Conservation (phyloP, 148 eudicot species). For the Camellia sinensis region DNA sequence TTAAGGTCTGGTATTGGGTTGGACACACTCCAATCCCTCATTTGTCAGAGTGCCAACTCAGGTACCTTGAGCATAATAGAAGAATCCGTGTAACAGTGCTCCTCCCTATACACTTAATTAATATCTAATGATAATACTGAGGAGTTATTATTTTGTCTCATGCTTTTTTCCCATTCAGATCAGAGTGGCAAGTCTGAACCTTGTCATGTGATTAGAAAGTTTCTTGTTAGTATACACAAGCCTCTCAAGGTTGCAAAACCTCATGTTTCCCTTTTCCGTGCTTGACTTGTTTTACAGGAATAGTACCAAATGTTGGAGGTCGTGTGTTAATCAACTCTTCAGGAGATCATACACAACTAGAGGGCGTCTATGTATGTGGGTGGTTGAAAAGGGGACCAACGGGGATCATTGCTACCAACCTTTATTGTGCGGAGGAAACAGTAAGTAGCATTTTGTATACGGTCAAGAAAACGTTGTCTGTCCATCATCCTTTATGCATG, state of each 20-base stretch:
- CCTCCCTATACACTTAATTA: not conserved
- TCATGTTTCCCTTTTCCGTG: not conserved
- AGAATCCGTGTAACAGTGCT: not conserved
- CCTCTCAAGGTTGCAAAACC: not conserved
- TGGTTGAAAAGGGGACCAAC: constrained; percentile 99
- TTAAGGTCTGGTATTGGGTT: not conserved
- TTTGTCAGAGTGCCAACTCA: no score
- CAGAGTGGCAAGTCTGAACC: not conserved
- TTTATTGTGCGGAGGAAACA: constrained; percentile 91
- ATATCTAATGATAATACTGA: not conserved
- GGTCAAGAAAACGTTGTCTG: not conserved
- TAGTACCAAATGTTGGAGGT: constrained; percentile 80
- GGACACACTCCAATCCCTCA: not conserved
- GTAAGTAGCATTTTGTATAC: constrained; percentile 36
- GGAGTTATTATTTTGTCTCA: not conserved
- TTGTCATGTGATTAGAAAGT: not conserved
- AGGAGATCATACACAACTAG: constrained; percentile 31
- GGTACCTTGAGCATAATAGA: not conserved
- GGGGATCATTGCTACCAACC: constrained; percentile 90
- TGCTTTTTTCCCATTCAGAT: not conserved
- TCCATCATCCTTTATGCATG: not conserved
- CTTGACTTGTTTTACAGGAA: constrained; percentile 42
- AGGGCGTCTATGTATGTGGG: constrained; percentile 84
- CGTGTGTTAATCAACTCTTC: constrained; percentile 51
- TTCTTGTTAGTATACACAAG: not conserved